A percentile compares a stretch with the other conserved stretches of the same genome.
phyloP scores from a whole-genome alignment of 1,284 basidiomycete species.

The Ustilago curta region DNA sequence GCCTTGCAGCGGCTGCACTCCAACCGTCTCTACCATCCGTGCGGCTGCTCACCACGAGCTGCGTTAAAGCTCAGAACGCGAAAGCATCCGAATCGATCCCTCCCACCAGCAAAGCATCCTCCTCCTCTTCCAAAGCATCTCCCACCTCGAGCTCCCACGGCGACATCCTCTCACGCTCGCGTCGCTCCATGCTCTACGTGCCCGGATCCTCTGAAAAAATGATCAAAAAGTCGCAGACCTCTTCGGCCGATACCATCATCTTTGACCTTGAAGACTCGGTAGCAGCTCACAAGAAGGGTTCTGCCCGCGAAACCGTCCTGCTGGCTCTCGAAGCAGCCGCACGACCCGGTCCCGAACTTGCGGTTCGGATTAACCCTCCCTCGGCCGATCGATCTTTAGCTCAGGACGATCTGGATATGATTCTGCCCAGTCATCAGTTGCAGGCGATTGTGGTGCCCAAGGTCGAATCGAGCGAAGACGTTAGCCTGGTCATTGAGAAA shows the following conservation, averaged over 20 bases:
- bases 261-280: slow-evolving; percentile 67
- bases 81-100: slow-evolving; percentile 3
- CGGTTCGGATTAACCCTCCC: slow-evolving; percentile 67
- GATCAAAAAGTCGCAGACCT: slow-evolving; percentile 59
- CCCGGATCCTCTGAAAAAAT: slow-evolving; percentile 66
- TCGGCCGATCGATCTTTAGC: slow-evolving; percentile 43
- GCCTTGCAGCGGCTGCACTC: neutral
- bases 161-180: slow-evolving; percentile 29
- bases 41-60: slow-evolving; percentile 3
- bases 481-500: slow-evolving; percentile 46
- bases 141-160: neutral
- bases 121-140: neutral
- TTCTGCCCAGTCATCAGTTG: slow-evolving; percentile 53
- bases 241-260: slow-evolving; percentile 60
- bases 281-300: slow-evolving; percentile 62
- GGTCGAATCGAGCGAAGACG: slow-evolving; percentile 60
- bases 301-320: slow-evolving; percentile 59
- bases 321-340: slow-evolving; percentile 57
- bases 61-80: neutral
- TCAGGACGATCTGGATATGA: slow-evolving; percentile 60
- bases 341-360: slow-evolving; percentile 49
- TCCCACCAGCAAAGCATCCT: neutral
- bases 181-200: slow-evolving; percentile 62
- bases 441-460: slow-evolving; percentile 65
- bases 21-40: neutral